A percentile compares a stretch with the other conserved stretches of the same genome.
Evolutionary conservation across 2,329 filamentous ascomycete genomes (phyloP).

Genomic region (Penicillium frequentans): DNA sequence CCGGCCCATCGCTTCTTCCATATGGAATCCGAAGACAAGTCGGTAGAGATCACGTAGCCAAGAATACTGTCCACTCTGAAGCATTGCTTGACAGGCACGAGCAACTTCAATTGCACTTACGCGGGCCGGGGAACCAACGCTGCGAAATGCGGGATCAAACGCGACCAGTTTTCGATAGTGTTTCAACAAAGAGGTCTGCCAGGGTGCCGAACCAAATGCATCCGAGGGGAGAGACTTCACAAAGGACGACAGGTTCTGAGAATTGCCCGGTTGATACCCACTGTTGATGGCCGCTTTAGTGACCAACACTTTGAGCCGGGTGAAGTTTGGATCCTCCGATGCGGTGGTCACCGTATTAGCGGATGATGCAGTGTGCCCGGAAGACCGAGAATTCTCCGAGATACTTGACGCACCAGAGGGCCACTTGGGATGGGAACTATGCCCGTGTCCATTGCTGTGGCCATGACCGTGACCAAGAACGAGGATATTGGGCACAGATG

Average conservation of each 20-base stretch:
- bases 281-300: constrained; percentile 83
- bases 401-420: constrained; percentile 77
- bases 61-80: constrained; percentile 67
- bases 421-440: constrained; percentile 76
- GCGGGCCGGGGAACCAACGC: constrained; percentile 32
- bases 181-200: constrained; percentile 70
- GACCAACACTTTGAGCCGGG: constrained; percentile 74
- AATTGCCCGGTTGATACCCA: constrained; percentile 67
- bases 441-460: constrained; percentile 66
- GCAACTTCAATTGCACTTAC: constrained; percentile 70
- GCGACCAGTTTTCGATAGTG: constrained; percentile 79
- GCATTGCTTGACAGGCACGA: constrained; percentile 75
- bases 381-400: constrained; percentile 73
- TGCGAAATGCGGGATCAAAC: constrained; percentile 67
- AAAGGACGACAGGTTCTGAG: constrained; percentile 67
- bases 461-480: constrained; percentile 1
- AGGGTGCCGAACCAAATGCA: constrained; percentile 72
- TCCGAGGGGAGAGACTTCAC: constrained; percentile 73
- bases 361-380: constrained; percentile 49
- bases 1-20: constrained; percentile 72
- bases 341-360: constrained; percentile 45
- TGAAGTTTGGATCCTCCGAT: constrained; percentile 72
- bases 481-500: constrained; percentile 1
- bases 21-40: constrained; percentile 78
- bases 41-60: constrained; percentile 82